These are phyloP conservation scores for Neurospora sp. DNA, from an alignment of 495 filamentous ascomycete species.

Conservation along the genomic window DNA sequence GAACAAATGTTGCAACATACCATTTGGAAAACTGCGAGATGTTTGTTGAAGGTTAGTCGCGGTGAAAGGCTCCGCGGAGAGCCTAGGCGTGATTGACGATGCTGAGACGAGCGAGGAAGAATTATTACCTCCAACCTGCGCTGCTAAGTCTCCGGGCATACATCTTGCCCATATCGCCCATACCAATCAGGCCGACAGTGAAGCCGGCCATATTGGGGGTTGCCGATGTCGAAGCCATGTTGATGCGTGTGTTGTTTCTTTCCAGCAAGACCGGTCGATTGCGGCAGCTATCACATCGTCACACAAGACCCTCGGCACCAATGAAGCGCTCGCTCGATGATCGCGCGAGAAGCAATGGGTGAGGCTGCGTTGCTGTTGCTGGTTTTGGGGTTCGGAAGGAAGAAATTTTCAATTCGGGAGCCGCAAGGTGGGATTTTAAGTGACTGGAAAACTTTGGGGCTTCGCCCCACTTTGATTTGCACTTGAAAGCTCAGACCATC, in stretches of 20 bases:
- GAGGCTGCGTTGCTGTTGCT: constrained; percentile 2
- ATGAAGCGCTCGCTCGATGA: background rate
- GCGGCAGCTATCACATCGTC: background rate
- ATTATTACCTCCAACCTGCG: constrained; percentile 87
- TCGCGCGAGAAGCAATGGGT: background rate
- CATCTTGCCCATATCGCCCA: constrained; percentile 99
- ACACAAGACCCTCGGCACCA: background rate
- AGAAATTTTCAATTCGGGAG: constrained; percentile 5
- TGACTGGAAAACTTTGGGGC: background rate
- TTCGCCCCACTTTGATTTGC: constrained; percentile 1
- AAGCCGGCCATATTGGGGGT: constrained; percentile 47
- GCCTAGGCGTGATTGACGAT: background rate
- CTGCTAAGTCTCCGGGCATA: constrained; percentile 78
- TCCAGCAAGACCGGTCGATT: background rate
- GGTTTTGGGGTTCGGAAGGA: constrained; percentile 4
- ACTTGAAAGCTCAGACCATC: background rate
- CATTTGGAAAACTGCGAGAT: constrained; percentile 15
- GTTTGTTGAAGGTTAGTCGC: constrained; percentile 5
- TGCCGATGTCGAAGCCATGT: constrained; percentile 10
- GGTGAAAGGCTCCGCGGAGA: background rate
- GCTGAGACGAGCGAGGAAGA: constrained; percentile 9
- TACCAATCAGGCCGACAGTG: constrained; percentile 86
- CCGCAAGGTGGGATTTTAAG: constrained; percentile 9
- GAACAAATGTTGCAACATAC: constrained; percentile 5
- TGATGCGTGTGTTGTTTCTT: background rate